Conservation (phyloP, 177 flowering plant species). For the Vitis hybrid region DNA sequence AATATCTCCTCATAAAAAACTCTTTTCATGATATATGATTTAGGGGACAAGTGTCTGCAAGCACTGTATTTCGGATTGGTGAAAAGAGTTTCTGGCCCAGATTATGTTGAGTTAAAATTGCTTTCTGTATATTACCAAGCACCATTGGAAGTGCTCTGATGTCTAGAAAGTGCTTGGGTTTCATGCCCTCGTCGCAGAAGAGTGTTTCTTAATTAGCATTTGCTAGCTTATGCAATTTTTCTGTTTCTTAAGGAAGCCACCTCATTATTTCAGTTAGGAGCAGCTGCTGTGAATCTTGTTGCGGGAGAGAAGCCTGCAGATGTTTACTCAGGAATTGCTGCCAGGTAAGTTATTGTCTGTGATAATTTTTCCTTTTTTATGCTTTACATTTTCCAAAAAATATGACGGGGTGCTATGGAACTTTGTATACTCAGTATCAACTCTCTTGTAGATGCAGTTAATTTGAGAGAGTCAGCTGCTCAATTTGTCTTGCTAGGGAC, state of each 20-base stretch:
- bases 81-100: too few species aligned
- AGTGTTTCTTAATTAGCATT: background rate
- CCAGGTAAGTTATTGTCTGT: slow-evolving; percentile 29
- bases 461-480: too few species aligned
- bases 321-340: slow-evolving; percentile 79
- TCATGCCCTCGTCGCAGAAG: too few species aligned
- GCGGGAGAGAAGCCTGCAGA: slow-evolving; percentile 76
- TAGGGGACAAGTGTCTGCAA: too few species aligned
- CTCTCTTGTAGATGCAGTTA: background rate
- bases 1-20: too few species aligned
- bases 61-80: too few species aligned
- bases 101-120: too few species aligned
- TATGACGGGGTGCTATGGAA: background rate
- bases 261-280: slow-evolving; percentile 48
- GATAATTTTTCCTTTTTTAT: background rate
- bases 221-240: background rate
- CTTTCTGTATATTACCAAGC: too few species aligned
- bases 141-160: too few species aligned
- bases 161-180: too few species aligned
- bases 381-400: background rate
- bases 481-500: too few species aligned
- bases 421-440: background rate
- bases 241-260: background rate
- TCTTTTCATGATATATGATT: too few species aligned
- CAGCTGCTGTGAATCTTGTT: slow-evolving; percentile 73